phyloP scores from a whole-genome alignment of 352 stramenopile species.

The Elongisporangium anandrum region DNA sequence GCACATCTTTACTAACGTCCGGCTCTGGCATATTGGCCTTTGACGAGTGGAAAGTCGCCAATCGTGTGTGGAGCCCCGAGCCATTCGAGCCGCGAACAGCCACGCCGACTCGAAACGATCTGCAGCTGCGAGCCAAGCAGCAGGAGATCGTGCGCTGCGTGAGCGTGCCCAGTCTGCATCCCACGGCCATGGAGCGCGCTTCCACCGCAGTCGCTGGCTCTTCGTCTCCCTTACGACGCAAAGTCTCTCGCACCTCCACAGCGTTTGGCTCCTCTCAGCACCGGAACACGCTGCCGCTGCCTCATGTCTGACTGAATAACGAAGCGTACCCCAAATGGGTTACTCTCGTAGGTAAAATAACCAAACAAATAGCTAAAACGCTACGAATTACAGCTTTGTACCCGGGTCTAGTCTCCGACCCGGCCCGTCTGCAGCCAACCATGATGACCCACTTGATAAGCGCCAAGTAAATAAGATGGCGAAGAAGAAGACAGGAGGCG shows the following conservation, averaged over 20 bases:
- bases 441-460: not conserved
- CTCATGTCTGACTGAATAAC: not conserved
- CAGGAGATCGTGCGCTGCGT: constrained; percentile 46
- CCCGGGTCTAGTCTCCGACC: not conserved
- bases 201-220: not conserved
- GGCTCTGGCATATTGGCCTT: constrained; percentile 30
- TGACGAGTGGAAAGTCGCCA: constrained; percentile 58
- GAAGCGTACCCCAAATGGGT: not conserved
- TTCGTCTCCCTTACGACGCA: not conserved
- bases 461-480: constrained; percentile 27
- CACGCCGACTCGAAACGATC: constrained; percentile 27
- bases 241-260: not conserved
- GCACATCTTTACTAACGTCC: not conserved
- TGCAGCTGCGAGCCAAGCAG: constrained; percentile 14
- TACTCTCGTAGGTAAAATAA: not conserved
- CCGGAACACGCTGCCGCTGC: not conserved
- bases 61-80: constrained; percentile 39
- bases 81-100: constrained; percentile 4
- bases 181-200: constrained; percentile 53
- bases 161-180: constrained; percentile 50
- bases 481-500: constrained; percentile 58
- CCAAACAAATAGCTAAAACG: not conserved
- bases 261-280: not conserved
- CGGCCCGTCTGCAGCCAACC: not conserved
- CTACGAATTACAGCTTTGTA: not conserved